These are phyloP conservation scores for Epichloe elymi DNA, from an alignment of 2,329 filamentous ascomycete genomes.

Conservation along the genomic window DNA sequence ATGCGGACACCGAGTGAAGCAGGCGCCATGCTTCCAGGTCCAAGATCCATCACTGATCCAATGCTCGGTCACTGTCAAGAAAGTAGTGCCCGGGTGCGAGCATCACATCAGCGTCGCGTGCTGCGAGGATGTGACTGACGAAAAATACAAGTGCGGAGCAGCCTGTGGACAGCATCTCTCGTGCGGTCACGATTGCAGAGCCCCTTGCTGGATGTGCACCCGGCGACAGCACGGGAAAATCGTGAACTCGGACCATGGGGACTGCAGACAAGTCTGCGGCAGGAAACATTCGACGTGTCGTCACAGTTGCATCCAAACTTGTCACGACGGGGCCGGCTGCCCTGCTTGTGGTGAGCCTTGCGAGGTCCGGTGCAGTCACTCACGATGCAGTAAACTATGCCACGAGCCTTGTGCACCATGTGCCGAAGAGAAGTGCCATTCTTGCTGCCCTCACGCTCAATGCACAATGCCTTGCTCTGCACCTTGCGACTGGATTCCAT, in stretches of 20 bases:
- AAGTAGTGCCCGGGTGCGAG: slow-evolving; percentile 37
- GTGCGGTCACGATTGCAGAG: slow-evolving; percentile 48
- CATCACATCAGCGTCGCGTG: slow-evolving; percentile 42
- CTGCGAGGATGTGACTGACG: slow-evolving; percentile 26
- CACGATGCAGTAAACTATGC: slow-evolving; percentile 40
- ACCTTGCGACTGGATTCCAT: slow-evolving; percentile 55
- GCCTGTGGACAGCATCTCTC: slow-evolving; percentile 30
- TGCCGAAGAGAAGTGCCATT: slow-evolving; percentile 38
- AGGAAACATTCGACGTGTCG: slow-evolving; percentile 38
- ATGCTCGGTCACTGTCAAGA: slow-evolving; percentile 34
- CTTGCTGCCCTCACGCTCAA: slow-evolving; percentile 38
- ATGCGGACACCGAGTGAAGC: neutral
- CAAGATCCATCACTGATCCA: slow-evolving; percentile 32
- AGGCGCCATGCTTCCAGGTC: slow-evolving; percentile 23
- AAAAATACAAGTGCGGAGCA: slow-evolving; percentile 32
- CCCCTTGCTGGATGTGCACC: slow-evolving; percentile 36
- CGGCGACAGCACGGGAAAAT: slow-evolving; percentile 17
- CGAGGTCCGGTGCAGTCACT: slow-evolving; percentile 43
- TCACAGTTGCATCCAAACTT: slow-evolving; percentile 38
- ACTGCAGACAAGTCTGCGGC: slow-evolving; percentile 35
- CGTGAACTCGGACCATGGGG: slow-evolving; percentile 27
- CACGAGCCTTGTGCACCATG: slow-evolving; percentile 49
- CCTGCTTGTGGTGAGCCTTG: slow-evolving; percentile 35
- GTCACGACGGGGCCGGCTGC: slow-evolving; percentile 38
- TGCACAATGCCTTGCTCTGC: slow-evolving; percentile 48